phyloP scores from a whole-genome alignment of 257 asterid species.

The Jacaranda copaia region DNA sequence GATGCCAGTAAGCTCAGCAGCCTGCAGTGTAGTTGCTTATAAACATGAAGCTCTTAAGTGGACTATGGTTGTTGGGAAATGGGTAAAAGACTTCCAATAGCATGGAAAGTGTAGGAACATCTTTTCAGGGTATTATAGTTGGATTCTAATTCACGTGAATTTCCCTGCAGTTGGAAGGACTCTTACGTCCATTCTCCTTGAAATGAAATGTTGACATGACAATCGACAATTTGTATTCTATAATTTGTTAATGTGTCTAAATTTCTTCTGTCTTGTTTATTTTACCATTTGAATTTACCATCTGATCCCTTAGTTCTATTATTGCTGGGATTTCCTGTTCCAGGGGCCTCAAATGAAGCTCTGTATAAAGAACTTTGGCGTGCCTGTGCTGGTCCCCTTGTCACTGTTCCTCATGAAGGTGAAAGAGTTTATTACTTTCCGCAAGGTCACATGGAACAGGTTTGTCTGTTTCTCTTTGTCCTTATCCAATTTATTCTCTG shows the following conservation, averaged over 20 bases:
- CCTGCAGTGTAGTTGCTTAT: not conserved
- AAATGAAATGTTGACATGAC: not conserved
- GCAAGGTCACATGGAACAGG: constrained; percentile 99
- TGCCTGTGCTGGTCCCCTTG: constrained; percentile 99
- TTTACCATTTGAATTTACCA: not conserved
- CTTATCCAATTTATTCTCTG: not conserved
- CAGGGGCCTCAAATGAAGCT: constrained; percentile 72
- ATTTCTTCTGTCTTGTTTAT: not conserved
- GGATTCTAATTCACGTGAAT: not conserved
- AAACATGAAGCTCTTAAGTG: constrained; percentile 5
- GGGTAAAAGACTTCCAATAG: not conserved
- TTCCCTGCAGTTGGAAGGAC: constrained; percentile 12
- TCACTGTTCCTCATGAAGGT: constrained; percentile 83
- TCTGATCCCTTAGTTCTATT: not conserved
- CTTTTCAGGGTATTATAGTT: constrained; percentile 8
- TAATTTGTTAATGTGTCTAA: not conserved
- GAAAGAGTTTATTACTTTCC: constrained; percentile 94
- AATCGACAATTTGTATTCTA: not conserved
- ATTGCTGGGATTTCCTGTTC: constrained; percentile 28
- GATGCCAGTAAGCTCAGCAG: not conserved
- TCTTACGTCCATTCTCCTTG: no score
- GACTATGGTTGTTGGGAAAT: not conserved
- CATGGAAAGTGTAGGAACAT: not conserved
- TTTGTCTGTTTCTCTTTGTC: constrained; percentile 13
- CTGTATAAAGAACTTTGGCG: constrained; percentile 90